Percentiles rank a stretch among this genome's conserved stretches.
phyloP scores from a whole-genome alignment of 805 yeast species.

The Ogataea salicorniae region DNA sequence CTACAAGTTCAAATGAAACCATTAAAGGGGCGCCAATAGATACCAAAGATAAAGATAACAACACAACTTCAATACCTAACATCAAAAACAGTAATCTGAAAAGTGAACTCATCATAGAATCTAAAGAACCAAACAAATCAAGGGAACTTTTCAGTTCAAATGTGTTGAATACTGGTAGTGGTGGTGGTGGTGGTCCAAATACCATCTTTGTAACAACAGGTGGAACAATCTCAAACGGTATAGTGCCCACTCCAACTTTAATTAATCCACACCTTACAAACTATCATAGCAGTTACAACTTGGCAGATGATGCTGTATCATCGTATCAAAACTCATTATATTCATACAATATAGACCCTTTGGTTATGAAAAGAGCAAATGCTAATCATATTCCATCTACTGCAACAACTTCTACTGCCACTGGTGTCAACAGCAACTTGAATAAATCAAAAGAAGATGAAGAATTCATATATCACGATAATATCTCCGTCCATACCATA shows the following conservation, averaged over 20 bases:
- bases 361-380: background rate
- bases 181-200: background rate
- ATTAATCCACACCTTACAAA: too few species aligned
- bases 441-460: slow-evolving; percentile 16
- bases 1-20: background rate
- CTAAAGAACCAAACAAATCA: too few species aligned
- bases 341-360: slow-evolving; percentile 14
- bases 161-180: background rate
- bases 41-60: background rate
- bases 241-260: too few species aligned
- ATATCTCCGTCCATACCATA: slow-evolving; percentile 9
- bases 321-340: slow-evolving; percentile 22
- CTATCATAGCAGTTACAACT: background rate
- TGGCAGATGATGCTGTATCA: slow-evolving; percentile 18
- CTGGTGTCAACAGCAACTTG: background rate
- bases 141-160: too few species aligned
- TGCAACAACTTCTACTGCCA: background rate
- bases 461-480: slow-evolving; percentile 26
- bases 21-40: background rate
- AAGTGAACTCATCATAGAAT: slow-evolving; percentile 9
- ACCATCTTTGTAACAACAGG: background rate
- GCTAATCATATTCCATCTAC: background rate
- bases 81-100: slow-evolving; percentile 5
- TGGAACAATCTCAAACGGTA: too few species aligned
- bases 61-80: background rate